Conservation (phyloP, 345 rosid genomes). For the Rhizophora mangle region DNA sequence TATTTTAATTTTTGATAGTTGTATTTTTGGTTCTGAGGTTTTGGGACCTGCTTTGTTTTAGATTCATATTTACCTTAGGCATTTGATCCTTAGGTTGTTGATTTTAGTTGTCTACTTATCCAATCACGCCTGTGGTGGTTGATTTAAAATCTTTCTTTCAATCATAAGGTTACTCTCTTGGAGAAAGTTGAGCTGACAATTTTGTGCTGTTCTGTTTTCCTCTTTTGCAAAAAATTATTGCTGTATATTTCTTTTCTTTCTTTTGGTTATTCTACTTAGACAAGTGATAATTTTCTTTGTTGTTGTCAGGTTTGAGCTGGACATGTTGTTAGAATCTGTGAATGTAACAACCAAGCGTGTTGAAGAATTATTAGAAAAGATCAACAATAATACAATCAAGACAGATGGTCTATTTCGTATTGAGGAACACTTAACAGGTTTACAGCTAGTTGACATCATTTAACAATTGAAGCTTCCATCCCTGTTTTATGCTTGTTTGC, state of each 20-base stretch:
- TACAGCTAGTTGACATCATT: conserved; percentile 16
- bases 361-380: conserved; percentile 76
- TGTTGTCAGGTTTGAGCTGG: conserved; percentile 87
- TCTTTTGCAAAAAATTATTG: not conserved
- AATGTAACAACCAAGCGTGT: conserved; percentile 77
- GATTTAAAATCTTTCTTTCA: not conserved
- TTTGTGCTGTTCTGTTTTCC: not conserved
- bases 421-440: conserved; percentile 90
- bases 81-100: not conserved
- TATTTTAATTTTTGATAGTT: not conserved
- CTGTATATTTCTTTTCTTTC: conserved; percentile 5
- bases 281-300: conserved; percentile 16
- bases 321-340: conserved; percentile 93
- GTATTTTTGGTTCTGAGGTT: not conserved
- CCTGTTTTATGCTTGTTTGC: conserved; percentile 9
- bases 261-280: conserved; percentile 7
- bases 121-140: not conserved
- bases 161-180: not conserved
- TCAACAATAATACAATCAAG: conserved; percentile 60
- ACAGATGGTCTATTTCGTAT: conserved; percentile 50
- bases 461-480: conserved; percentile 5
- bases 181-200: conserved; percentile 5
- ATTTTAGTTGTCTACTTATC: not conserved
- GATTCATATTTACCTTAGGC: not conserved
- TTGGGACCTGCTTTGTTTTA: not conserved